Evolutionary conservation across 352 stramenopile genomes (phyloP), one percentile per base, ranked within the genome.

Genomic region (Pythium dissotocum): DNA sequence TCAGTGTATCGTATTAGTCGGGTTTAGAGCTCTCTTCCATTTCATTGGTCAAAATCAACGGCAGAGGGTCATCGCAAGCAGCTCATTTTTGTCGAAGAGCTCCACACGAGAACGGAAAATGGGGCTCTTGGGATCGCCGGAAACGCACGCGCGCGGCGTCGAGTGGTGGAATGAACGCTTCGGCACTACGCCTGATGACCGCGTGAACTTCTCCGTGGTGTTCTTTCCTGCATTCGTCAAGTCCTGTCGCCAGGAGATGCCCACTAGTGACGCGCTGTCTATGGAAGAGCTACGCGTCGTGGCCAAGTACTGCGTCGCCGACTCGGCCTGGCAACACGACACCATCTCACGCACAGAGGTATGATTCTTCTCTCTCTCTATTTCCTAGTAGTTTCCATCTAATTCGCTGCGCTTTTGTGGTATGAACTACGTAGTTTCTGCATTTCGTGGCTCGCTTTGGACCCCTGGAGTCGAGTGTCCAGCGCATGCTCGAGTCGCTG

Each of bases 391-490:
- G 36, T 26, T 52, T 4, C 14, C 28, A 32, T 0, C 18, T 8
- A 6, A 2, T 49, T 0, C 28, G 14, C 12, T 35, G n/a, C 26
- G 44, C 14, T 8, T 13, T 55, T 13, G 33, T 63, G 9, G 32
- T 62, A 42, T 68, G 67, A 24, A n/a, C 21, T 44, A 14, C 35
- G 2, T 21, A 92, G 82, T 90, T 90, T 70, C 44, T 72, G 30
- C 65, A 78, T 40, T 93, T 91, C 56, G 66, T 93, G 21, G 77
- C 83, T 16, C 84, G 84, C 24, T 94, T 94, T 65, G 86, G 86
- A 13, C 86, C 86, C 12, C 66, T 94, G 5, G 77, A 90, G 52
- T 48, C 71, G 14, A 80, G 76, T 46, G 52, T 91, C 18, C 60
- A 73, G 68, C 90, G 89, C 63, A 54, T 90, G 30, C 75, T 91